Conservation (phyloP, 2,329 filamentous ascomycete species). For the Basipetospora chlamydospora region DNA sequence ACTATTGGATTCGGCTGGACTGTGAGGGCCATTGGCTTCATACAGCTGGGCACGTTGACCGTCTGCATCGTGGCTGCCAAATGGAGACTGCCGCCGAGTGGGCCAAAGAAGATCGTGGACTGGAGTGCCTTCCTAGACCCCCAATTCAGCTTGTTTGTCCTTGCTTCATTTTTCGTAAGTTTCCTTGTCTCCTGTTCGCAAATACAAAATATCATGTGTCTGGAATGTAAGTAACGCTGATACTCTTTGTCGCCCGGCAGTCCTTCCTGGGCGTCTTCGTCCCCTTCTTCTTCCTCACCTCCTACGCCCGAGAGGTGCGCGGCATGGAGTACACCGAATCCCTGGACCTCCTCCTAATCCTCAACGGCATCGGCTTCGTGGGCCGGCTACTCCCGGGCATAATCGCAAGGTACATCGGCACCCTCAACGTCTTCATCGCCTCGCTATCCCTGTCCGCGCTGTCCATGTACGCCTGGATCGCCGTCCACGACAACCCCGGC, state of each 20-base stretch:
- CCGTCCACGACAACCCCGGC: slow-evolving; percentile 11
- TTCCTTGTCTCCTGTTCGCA: too few relatives aligned
- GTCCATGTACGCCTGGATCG: slow-evolving; percentile 17
- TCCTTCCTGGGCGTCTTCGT: slow-evolving; percentile 23
- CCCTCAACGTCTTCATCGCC: slow-evolving; percentile 35
- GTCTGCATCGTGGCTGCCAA: slow-evolving; percentile 23
- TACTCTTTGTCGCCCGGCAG: too few relatives aligned
- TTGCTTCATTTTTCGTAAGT: too few relatives aligned
- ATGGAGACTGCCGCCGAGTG: slow-evolving; percentile 23
- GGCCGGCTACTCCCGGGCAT: slow-evolving; percentile 33
- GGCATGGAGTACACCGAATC: slow-evolving; percentile 11
- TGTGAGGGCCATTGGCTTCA: slow-evolving; percentile 30
- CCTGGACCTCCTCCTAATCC: slow-evolving; percentile 14
- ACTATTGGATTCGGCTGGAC: slow-evolving; percentile 41
- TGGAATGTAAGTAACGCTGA: too few relatives aligned
- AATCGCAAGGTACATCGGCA: slow-evolving; percentile 30
- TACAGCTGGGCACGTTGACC: slow-evolving; percentile 25
- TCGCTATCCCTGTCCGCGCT: slow-evolving; percentile 11
- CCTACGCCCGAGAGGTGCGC: slow-evolving; percentile 27
- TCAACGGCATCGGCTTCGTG: slow-evolving; percentile 37
- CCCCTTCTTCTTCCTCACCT: slow-evolving; percentile 33
- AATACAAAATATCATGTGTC: slow-evolving; percentile 17
- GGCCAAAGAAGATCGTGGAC: slow-evolving; percentile 29
- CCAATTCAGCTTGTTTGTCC: slow-evolving; percentile 20
- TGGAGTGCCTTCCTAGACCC: slow-evolving; percentile 25